Percentiles rank a stretch among this genome's conserved stretches.
These are phyloP conservation scores for Haplographium delicatum DNA, from an alignment of 495 filamentous ascomycete genomes.

Conservation along the genomic window DNA sequence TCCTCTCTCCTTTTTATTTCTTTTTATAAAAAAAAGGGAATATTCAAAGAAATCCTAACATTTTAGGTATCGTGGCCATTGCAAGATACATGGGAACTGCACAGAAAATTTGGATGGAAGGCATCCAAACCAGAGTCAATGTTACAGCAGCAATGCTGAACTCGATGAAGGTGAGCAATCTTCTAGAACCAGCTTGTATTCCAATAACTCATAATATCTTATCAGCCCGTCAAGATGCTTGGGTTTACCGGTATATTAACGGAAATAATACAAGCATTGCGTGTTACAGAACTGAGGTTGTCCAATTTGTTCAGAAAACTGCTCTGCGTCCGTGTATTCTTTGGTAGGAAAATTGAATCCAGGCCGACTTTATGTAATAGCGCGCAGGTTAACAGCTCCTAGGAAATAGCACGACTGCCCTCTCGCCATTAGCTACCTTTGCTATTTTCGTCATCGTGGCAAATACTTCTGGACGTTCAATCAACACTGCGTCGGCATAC, in stretches of 20 bases:
- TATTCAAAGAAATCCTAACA: too few relatives aligned
- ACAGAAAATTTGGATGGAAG: slow-evolving; percentile 41
- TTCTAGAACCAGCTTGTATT: background rate
- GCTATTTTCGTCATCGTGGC: slow-evolving; percentile 18
- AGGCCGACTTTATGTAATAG: slow-evolving; percentile 47
- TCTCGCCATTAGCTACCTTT: slow-evolving; percentile 22
- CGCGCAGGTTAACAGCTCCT: slow-evolving; percentile 37
- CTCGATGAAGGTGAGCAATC: slow-evolving; percentile 33
- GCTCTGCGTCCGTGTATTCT: slow-evolving; percentile 23
- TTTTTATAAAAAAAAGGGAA: too few relatives aligned
- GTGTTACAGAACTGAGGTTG: slow-evolving; percentile 14
- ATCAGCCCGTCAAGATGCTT: slow-evolving; percentile 31
- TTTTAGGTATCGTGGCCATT: slow-evolving; percentile 36
- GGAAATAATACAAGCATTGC: slow-evolving; percentile 17
- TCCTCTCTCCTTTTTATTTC: too few relatives aligned
- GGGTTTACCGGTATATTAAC: slow-evolving; percentile 26
- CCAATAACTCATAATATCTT: background rate
- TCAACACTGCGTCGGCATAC: slow-evolving; percentile 20
- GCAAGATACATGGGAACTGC: slow-evolving; percentile 36
- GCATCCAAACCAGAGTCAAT: slow-evolving; percentile 33
- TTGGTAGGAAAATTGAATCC: slow-evolving; percentile 30
- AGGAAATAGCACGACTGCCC: slow-evolving; percentile 34
- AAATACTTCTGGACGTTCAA: slow-evolving; percentile 12
- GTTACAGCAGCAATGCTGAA: slow-evolving; percentile 30
- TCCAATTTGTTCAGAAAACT: slow-evolving; percentile 31